These are phyloP conservation scores for Lipomyces anomalus DNA, from an alignment of 805 yeast species.

Conservation along the genomic window DNA sequence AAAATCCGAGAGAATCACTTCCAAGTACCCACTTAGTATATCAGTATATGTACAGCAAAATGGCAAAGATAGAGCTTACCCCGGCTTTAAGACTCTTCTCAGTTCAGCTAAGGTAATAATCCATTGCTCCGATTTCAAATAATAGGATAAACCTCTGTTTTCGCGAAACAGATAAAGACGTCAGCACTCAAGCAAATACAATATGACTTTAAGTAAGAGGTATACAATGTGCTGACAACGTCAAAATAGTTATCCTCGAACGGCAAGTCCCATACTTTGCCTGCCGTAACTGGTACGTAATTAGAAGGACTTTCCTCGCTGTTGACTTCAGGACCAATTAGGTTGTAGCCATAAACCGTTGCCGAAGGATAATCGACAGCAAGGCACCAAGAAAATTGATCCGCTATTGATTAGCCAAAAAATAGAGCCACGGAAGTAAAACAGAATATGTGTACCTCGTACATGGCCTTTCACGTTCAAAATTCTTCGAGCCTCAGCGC, in stretches of 20 bases:
- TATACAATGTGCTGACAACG: conserved; percentile 29
- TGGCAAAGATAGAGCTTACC: too few species aligned
- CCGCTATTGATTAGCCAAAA: conserved; percentile 2
- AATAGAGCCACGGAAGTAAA: background rate
- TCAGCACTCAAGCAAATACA: too few species aligned
- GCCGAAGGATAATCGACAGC: conserved; percentile 32
- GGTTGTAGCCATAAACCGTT: conserved; percentile 30
- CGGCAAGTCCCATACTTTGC: conserved; percentile 27
- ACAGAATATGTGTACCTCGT: too few species aligned
- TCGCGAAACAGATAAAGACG: conserved; percentile 27
- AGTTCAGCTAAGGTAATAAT: conserved; percentile 24
- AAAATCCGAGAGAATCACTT: conserved; percentile 28
- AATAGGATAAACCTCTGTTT: too few species aligned
- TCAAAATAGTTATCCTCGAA: conserved; percentile 32
- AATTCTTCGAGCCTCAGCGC: conserved; percentile 3
- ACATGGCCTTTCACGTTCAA: conserved; percentile 28
- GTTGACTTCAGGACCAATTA: conserved; percentile 5
- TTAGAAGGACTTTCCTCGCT: conserved; percentile 25
- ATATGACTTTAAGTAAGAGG: conserved; percentile 33
- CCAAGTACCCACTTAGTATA: conserved; percentile 30
- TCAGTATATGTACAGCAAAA: too few species aligned
- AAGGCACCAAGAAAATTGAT: conserved; percentile 35
- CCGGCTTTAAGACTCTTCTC: conserved; percentile 31
- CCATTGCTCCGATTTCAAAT: background rate
- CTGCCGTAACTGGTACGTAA: conserved; percentile 29